Base-by-base conservation (phyloP, 2,329 filamentous ascomycete genomes). In the Lachnellula subtilissima region DNA sequence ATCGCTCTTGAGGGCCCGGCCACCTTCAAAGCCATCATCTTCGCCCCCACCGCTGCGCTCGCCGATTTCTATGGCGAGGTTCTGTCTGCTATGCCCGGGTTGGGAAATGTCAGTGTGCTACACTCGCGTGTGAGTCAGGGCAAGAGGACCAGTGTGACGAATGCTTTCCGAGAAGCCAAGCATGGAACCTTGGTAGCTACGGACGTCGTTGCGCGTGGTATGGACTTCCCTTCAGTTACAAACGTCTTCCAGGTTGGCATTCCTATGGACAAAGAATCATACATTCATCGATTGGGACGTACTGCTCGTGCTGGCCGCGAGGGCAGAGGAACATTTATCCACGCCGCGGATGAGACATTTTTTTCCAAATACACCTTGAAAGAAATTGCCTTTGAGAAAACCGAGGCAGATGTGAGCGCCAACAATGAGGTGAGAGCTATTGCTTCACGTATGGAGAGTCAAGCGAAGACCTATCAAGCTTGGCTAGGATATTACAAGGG, bases 21-120 rank as follows among this genome's bases (percentile, higher is more conserved):
- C 60, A 74, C 77, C 60, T 97, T 97, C 82, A 99, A 99, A 79
- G 90, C 91, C n/a, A 95, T 99, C 58, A 77, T 96, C 43, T 99
- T 96, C 75, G 87, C 93, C 71, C 89, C 89, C 66, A 90, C 88
- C 22, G 95, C 88, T 0, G 81, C 83, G 23, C 80, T 88, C 61
- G 89, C 91, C 46, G 78, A 85, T 55, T 76, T 91, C 48, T 83
- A 84, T 22, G 75, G 79, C 19, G 75, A 80, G 15, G 73, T 87
- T 22, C 82, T 91, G 52, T 51, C 56, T 4, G 50, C 49, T 54
- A 60, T 58, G 54, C 66, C 67, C 54, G 54, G 63, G 69, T 37
- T 71, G 65, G 56, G 66, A 55, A 39, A 61, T 50, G 47, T 71
- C 52, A 58, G 52, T 25, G 52, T 66, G 50, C 93, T 99, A 57